Conservation (phyloP, 2,329 filamentous ascomycete genomes). For the Neonectria magnoliae region DNA sequence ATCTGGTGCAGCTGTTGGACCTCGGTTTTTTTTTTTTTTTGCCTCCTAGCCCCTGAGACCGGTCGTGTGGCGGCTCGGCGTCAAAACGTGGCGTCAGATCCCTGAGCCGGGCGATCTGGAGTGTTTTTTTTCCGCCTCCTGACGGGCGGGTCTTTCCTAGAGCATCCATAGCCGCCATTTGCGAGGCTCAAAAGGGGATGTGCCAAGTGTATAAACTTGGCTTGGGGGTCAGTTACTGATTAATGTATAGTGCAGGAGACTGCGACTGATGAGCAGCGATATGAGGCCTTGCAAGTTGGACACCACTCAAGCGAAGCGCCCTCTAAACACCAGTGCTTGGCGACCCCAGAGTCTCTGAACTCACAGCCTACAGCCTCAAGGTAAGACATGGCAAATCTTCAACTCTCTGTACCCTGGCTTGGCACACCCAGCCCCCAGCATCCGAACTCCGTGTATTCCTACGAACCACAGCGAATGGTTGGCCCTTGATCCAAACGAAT, state of each 20-base stretch:
- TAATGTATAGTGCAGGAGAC: not conserved
- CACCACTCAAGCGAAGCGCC: not conserved
- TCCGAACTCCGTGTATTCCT: not conserved
- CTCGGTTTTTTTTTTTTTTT: conserved; percentile 13
- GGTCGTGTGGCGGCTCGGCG: conserved; percentile 34
- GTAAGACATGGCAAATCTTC: conserved; percentile 1
- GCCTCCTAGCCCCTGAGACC: conserved; percentile 32
- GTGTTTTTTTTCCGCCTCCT: conserved; percentile 4
- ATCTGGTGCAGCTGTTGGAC: not conserved
- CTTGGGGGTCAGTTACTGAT: not conserved
- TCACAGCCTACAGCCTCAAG: not conserved
- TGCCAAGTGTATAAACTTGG: not conserved
- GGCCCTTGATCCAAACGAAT: too few relatives aligned
- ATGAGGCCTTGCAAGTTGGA: conserved; percentile 6
- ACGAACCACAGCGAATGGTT: not conserved
- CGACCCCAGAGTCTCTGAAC: not conserved
- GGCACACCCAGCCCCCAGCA: not conserved
- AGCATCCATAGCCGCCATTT: not conserved
- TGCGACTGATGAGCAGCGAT: not conserved
- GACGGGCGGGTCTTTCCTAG: not conserved
- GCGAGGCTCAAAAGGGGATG: conserved; percentile 6
- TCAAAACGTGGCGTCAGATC: conserved; percentile 20
- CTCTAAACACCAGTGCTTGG: not conserved
- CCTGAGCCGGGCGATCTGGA: conserved; percentile 20
- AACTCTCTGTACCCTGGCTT: not conserved